Base-by-base conservation (phyloP, 805 yeast genomes). In the Candida saitoana region DNA sequence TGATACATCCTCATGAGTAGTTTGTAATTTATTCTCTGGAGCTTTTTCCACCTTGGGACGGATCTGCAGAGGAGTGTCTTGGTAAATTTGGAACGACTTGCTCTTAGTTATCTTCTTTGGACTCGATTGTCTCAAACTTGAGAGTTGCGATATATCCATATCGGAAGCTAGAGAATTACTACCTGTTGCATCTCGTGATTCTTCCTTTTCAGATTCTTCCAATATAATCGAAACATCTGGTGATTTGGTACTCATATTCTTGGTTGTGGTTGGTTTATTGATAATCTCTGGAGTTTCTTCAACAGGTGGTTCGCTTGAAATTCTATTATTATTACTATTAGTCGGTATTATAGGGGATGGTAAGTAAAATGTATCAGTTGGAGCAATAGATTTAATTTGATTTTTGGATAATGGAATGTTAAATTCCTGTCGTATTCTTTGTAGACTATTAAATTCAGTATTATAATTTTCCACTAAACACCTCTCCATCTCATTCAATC, bases 1-100 rank as follows among this genome's bases (percentile, higher is more conserved):
- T 8, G 55, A 38, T 16, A 48, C 44, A 6, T 46, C 49, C 12
- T 49, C 32, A 18, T 45, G 48, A n/a, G 48, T 49, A 2, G 50
- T 18, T 4, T 52, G 11, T 18, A 12, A 12, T n/a, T 18, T 37
- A 18, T 18, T 29, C 11, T 9, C 12, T 29, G 11, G n/a, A 29
- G 5, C 16, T 11, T 29, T 6, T 12, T 29, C 32, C 32, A 29
- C 32, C 32, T 9, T 29, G 9, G 6, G 9, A 7, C 9, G 25
- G 5, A 6, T 14, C n/a, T 29, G 6, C 16, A 12, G n/a, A 6
- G 5, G 12, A 5, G 5, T 29, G 16, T 29, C 32, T 29, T 29
- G 32, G 16, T 29, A 14, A 6, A 29, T 29, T 14, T 29, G 6
- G 16, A 29, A 29, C 27, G 6, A 11, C 11, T 22, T 22, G 11